Evolutionary conservation across 2,329 filamentous ascomycete genomes (phyloP).

Genomic region (Cadophora luteo-olivacea): DNA sequence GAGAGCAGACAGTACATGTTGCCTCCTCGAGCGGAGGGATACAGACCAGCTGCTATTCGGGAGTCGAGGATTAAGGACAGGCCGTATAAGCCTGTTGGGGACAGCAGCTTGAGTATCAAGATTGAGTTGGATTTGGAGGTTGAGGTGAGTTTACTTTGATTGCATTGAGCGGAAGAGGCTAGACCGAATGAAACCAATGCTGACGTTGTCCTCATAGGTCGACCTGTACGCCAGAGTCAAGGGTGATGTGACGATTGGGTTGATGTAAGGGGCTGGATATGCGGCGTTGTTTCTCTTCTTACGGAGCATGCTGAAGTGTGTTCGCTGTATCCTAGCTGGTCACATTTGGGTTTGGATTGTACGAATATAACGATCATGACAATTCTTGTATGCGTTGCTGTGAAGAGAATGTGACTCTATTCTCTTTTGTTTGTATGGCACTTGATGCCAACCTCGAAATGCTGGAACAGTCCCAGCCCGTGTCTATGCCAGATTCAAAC

Average conservation of each 20-base stretch:
- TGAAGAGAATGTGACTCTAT: no score
- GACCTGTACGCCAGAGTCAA: slow-evolving; percentile 38
- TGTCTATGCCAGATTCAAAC: neutral
- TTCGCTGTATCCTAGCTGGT: neutral
- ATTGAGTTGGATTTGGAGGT: slow-evolving; percentile 46
- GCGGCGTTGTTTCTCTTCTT: neutral
- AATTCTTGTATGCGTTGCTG: neutral
- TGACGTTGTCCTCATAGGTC: slow-evolving; percentile 29
- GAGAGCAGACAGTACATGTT: neutral
- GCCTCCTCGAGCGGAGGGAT: slow-evolving; percentile 18
- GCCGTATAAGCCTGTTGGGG: slow-evolving; percentile 38
- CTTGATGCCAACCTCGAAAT: no score
- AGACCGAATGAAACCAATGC: no score
- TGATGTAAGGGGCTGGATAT: slow-evolving; percentile 39
- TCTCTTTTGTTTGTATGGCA: no score
- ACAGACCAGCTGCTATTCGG: slow-evolving; percentile 25
- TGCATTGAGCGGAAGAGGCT: no score
- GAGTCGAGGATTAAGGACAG: slow-evolving; percentile 46
- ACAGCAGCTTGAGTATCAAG: slow-evolving; percentile 26
- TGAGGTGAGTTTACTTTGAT: slow-evolving; percentile 37
- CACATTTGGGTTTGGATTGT: neutral
- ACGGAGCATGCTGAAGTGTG: neutral
- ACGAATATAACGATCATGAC: slow-evolving; percentile 1
- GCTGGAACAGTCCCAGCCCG: no score
- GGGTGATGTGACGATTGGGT: slow-evolving; percentile 45